Conservation (phyloP, 2,329 filamentous ascomycete genomes). For the Penicillium olsonii region DNA sequence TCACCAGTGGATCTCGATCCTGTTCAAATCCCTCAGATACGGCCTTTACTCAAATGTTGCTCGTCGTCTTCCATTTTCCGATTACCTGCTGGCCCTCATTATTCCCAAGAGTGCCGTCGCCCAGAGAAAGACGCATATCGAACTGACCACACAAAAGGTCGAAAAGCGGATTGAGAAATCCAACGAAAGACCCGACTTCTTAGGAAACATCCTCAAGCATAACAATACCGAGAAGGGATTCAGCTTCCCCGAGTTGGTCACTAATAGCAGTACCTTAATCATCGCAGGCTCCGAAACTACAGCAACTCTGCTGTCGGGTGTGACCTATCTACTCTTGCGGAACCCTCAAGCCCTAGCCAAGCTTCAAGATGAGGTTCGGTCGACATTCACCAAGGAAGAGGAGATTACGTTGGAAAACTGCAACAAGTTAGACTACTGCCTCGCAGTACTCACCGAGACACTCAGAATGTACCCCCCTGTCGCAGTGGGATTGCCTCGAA, state of each 20-base stretch:
- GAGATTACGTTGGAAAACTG: slow-evolving; percentile 41
- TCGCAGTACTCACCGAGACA: slow-evolving; percentile 44
- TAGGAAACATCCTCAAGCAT: slow-evolving; percentile 17
- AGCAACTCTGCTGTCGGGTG: slow-evolving; percentile 46
- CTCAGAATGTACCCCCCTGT: slow-evolving; percentile 44
- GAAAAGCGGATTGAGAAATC: slow-evolving; percentile 6
- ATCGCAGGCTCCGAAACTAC: slow-evolving; percentile 49
- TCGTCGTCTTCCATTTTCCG: slow-evolving; percentile 7
- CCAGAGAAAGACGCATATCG: slow-evolving; percentile 1
- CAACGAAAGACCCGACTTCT: slow-evolving; percentile 20
- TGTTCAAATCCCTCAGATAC: slow-evolving; percentile 6
- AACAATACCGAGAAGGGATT: slow-evolving; percentile 17
- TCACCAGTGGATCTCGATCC: slow-evolving; percentile 28
- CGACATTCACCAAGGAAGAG: slow-evolving; percentile 32
- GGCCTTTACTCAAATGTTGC: slow-evolving; percentile 10
- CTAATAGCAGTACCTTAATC: slow-evolving; percentile 21
- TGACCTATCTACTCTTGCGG: slow-evolving; percentile 44
- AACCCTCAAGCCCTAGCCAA: slow-evolving; percentile 36
- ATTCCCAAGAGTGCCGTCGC: slow-evolving; percentile 1
- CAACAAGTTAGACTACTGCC: slow-evolving; percentile 39
- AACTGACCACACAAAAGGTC: slow-evolving; percentile 12
- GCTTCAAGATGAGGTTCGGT: slow-evolving; percentile 43
- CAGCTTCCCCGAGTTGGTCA: slow-evolving; percentile 29
- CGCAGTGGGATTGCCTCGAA: slow-evolving; percentile 23
- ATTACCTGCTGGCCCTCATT: slow-evolving; percentile 1